Percentiles rank a stretch among this genome's conserved stretches.
These are phyloP conservation scores for Alternaria infectoria DNA, from an alignment of 2,329 filamentous ascomycete species.

Conservation along the genomic window DNA sequence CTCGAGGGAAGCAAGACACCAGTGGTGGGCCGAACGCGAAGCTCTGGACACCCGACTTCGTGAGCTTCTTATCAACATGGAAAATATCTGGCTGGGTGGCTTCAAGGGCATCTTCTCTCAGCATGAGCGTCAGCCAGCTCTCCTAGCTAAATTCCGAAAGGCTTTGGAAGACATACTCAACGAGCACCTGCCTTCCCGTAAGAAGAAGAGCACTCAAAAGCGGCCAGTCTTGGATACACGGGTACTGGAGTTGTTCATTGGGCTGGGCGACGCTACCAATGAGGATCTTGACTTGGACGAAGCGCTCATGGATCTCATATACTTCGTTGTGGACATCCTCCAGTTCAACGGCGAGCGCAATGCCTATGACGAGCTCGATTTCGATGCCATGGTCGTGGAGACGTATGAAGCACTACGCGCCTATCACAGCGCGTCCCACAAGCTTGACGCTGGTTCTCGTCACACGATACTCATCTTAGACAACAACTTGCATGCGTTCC, in stretches of 20 bases:
- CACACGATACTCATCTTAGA: constrained; percentile 92
- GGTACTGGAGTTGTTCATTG: constrained; percentile 87
- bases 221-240: constrained; percentile 64
- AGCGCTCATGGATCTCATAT: constrained; percentile 86
- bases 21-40: constrained; percentile 91
- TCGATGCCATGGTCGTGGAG: constrained; percentile 88
- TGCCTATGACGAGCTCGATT: constrained; percentile 97
- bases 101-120: constrained; percentile 95
- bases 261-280: constrained; percentile 74
- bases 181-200: constrained; percentile 83
- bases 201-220: constrained; percentile 61
- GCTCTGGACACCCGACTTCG: constrained; percentile 77
- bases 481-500: constrained; percentile 87
- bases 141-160: constrained; percentile 77
- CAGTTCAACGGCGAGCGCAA: constrained; percentile 97
- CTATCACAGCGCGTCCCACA: constrained; percentile 67
- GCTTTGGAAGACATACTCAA: constrained; percentile 81
- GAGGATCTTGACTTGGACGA: constrained; percentile 81
- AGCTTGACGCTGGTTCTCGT: constrained; percentile 47
- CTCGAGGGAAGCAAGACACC: constrained; percentile 74
- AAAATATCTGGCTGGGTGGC: constrained; percentile 92
- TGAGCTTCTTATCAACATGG: constrained; percentile 81
- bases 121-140: constrained; percentile 64
- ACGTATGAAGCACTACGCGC: constrained; percentile 81
- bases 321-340: constrained; percentile 94